These are phyloP conservation scores for Haematococcus sp. DNA, from an alignment of 139 green algal species.

Conservation along the genomic window DNA sequence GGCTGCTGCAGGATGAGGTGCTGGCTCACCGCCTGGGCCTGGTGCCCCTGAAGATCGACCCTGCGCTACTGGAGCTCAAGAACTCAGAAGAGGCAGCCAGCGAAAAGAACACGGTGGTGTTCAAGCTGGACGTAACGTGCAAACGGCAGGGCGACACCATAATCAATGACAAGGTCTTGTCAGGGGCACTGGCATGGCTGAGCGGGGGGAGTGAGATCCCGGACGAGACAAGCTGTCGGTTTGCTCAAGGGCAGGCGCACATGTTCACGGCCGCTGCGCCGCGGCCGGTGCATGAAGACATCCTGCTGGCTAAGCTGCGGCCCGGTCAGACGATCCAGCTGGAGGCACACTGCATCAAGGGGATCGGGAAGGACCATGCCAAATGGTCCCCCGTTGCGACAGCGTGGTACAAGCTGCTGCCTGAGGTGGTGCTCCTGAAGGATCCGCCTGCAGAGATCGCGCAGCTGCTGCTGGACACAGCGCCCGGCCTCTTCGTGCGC, in stretches of 20 bases:
- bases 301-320: constrained; percentile 90
- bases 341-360: constrained; percentile 90
- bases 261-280: constrained; percentile 11
- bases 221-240: constrained; percentile 75
- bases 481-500: constrained; percentile 26
- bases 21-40: constrained; percentile 91
- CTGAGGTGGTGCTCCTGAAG: constrained; percentile 78
- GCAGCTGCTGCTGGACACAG: constrained; percentile 21
- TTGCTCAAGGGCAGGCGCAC: constrained; percentile 56
- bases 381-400: constrained; percentile 99
- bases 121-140: constrained; percentile 60
- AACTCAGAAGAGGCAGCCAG: constrained; percentile 42
- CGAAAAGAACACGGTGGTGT: constrained; percentile 69
- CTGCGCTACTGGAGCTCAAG: constrained; percentile 72
- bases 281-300: constrained; percentile 73
- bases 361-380: constrained; percentile 87
- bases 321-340: constrained; percentile 83
- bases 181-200: constrained; percentile 75
- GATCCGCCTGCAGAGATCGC: constrained; percentile 8
- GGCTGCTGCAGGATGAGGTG: constrained; percentile 75
- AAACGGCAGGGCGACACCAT: constrained; percentile 27
- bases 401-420: constrained; percentile 87
- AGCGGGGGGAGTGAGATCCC: constrained; percentile 83
- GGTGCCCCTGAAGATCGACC: constrained; percentile 83
- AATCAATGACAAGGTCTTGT: constrained; percentile 59